Conservation (phyloP, 2,329 filamentous ascomycete genomes). For the Colletotrichum karsti region DNA sequence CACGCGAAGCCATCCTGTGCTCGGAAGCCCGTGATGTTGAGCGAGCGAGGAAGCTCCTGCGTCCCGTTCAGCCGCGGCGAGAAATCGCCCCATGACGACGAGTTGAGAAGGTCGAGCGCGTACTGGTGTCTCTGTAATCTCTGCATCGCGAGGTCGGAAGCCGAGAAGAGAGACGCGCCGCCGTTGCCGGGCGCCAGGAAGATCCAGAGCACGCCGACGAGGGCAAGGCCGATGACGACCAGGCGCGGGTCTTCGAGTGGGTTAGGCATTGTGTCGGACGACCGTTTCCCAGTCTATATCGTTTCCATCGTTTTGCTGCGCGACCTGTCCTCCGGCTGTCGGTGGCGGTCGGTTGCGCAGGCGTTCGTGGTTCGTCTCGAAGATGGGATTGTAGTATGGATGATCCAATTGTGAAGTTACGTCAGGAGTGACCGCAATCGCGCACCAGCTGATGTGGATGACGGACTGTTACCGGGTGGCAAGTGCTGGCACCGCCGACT, state of each 20-base stretch:
- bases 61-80: slow-evolving; percentile 44
- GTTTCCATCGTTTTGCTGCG: slow-evolving; percentile 12
- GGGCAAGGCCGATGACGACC: slow-evolving; percentile 47
- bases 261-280: slow-evolving; percentile 49
- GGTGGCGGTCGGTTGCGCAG: not conserved
- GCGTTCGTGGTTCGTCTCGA: not conserved
- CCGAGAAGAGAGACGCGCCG: slow-evolving; percentile 45
- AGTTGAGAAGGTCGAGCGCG: slow-evolving; percentile 62
- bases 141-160: slow-evolving; percentile 36
- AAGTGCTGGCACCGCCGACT: no score
- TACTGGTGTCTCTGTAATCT: slow-evolving; percentile 61
- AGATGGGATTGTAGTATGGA: not conserved
- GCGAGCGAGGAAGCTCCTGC: slow-evolving; percentile 46
- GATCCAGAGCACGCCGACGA: slow-evolving; percentile 55
- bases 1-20: slow-evolving; percentile 80
- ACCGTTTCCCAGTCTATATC: slow-evolving; percentile 18
- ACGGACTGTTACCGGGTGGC: no score
- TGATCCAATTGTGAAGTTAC: no score
- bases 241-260: slow-evolving; percentile 46
- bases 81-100: slow-evolving; percentile 69
- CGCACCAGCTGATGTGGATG: no score
- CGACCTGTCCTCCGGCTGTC: not conserved
- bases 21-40: slow-evolving; percentile 83
- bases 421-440: no score
- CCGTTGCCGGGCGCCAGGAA: slow-evolving; percentile 39